Base-by-base conservation (phyloP, 139 green algal genomes). In the Tetraselmis striata region DNA sequence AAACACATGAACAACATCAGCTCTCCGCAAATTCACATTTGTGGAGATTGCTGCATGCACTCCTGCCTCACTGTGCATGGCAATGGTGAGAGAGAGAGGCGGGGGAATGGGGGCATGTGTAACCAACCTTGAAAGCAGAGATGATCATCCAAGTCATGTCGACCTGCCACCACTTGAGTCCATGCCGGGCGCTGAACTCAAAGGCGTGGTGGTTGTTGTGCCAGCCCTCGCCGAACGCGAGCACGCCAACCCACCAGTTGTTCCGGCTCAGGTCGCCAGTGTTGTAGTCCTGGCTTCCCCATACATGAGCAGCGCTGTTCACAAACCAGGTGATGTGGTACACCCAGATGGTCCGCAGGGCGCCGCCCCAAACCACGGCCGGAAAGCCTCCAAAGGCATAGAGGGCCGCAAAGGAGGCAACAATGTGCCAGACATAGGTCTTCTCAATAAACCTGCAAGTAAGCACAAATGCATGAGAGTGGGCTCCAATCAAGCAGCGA, bases 301-400 rank as follows among this genome's bases (percentile, higher is more conserved):
- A 99, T n/a, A 92, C 88, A 86, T 99, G 97, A 5, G 89, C 89
- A 1, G 94, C 96, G 2, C 90, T 96, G 93, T 99, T 99, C 26
- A 99, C 97, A 78, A 97, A 95, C 97, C 97, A 99, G 29, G 97
- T 99, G 89, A 99, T 95, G 92, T 99, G 97, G 80, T 96, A 99
- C 74, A 99, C 97, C 93, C 93, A 99, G 26, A 91, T 86, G 29
- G 92, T 88, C 23, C 97, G 91, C 80, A 99, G 85, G 2, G 92
- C 92, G 29, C 97, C 95, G 26, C 94, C 97, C 97, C 97, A 99
- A 1, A 99, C 90, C 28, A 99, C 59, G 0, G 89, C 95, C 0
- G 93, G 92, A 29, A 97, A 86, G 31, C 96, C 96, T 45, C 96
- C 96, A 22, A 98, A 77, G 0, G 89, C 88, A 84, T 90, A 98